Base-by-base conservation (phyloP, 768 basidiomycete genomes). In the Mrakia frigida region DNA sequence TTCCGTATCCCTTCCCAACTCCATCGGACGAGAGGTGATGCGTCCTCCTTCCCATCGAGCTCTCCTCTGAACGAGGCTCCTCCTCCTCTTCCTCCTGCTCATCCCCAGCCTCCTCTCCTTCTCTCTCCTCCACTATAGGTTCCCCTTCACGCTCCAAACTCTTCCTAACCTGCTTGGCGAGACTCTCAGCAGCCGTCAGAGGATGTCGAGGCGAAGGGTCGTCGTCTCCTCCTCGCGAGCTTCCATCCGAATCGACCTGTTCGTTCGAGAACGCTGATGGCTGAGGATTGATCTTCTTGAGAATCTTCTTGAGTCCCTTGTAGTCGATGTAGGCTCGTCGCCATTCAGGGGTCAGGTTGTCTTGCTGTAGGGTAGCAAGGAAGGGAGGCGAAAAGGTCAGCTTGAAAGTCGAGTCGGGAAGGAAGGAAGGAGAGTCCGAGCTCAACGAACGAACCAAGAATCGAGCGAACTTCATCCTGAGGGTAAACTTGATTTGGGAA, bases 301-400 rank as follows among this genome's bases (percentile, higher is more conserved):
- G 63, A 52, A 77, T 72, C 65, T 77, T 77, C 52, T 77, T 77
- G 61, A 77, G 70, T 21, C 35, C 31, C 53, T 77, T 77, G 63
- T 77, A 77, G 61, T 77, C 61, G 31, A 76, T 77, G 71, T 73
- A 77, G 0, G 71, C 71, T 41, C 61, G 61, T 25, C 56, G 39
- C 73, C 73, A 74, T 52, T 74, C 73, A 0, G 59, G 43, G 0
- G 73, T 74, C 16, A 61, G 39, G 46, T 74, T 74, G n/a, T 74
- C 73, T 59, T 67, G 71, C 71, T 72, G 31, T 25, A 18, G 6
- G 16, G n/a, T 25, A 3, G 39, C 37, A n/a, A 43, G 39, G 65
- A 23, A 68, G 25, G 65, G 43, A 39, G 18, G 10, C 6, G 10
- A 39, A 7, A n/a, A 68, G 21, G 65, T 68, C 35, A 41, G 37